Percentiles rank a stretch among this genome's conserved stretches.
These are phyloP conservation scores for Metschnikowia kofuensis DNA, from an alignment of 805 yeast species.

Conservation along the genomic window DNA sequence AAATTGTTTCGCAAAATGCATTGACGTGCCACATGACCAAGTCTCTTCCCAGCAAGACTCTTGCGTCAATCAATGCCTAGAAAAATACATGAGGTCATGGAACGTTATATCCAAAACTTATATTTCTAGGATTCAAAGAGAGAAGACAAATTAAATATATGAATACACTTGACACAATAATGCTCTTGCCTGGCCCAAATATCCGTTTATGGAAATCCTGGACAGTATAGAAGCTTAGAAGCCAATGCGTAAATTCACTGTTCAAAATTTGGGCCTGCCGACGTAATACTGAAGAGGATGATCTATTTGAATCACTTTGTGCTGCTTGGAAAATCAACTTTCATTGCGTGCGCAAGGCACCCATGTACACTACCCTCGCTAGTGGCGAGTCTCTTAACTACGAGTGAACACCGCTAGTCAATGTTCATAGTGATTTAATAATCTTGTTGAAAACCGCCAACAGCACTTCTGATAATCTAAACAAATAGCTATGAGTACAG, in stretches of 20 bases:
- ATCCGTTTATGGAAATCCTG: too few relatives aligned
- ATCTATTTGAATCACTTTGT: too few relatives aligned
- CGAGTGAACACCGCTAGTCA: too few relatives aligned
- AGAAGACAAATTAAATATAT: slow-evolving; percentile 10
- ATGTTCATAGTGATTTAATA: too few relatives aligned
- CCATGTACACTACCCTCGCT: slow-evolving; percentile 6
- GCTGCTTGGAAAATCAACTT: too few relatives aligned
- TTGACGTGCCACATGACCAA: slow-evolving; percentile 54
- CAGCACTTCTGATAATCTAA: too few relatives aligned
- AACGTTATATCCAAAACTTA: slow-evolving; percentile 76
- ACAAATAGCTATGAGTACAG: slow-evolving; percentile 14
- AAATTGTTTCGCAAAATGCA: slow-evolving; percentile 82
- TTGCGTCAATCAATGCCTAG: slow-evolving; percentile 76
- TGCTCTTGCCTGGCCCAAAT: not conserved
- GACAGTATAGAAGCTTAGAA: too few relatives aligned
- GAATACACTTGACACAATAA: slow-evolving; percentile 1
- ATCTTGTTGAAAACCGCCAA: too few relatives aligned
- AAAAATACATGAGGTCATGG: slow-evolving; percentile 91
- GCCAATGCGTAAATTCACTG: too few relatives aligned
- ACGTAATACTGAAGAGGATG: too few relatives aligned
- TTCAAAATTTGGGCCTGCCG: too few relatives aligned
- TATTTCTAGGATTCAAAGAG: slow-evolving; percentile 63
- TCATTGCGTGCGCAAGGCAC: not conserved
- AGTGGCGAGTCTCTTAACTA: not conserved
- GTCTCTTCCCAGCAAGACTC: slow-evolving; percentile 51